Conservation (phyloP, 2,329 filamentous ascomycete genomes). For the Aspergillus terreus region DNA sequence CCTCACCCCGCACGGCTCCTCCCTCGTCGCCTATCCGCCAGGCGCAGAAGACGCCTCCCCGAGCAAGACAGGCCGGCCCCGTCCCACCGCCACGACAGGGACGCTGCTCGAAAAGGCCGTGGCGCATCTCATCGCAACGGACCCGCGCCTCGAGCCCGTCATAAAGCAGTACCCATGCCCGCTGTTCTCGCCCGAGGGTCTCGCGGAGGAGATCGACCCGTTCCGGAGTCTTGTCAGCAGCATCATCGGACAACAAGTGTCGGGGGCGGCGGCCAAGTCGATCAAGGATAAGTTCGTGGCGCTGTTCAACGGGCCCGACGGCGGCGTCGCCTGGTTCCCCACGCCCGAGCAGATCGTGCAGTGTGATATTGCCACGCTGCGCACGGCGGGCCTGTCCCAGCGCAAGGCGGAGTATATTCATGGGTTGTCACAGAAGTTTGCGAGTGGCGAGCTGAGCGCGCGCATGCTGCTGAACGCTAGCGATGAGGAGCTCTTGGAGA, state of each 20-base stretch:
- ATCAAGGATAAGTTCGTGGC: constrained; percentile 83
- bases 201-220: constrained; percentile 83
- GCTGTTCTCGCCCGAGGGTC: constrained; percentile 74
- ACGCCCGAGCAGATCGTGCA: constrained; percentile 68
- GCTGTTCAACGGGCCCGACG: constrained; percentile 55
- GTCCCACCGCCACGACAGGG: constrained; percentile 58
- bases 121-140: constrained; percentile 68
- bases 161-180: constrained; percentile 72
- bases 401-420: constrained; percentile 94
- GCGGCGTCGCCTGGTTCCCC: constrained; percentile 56
- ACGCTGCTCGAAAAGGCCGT: constrained; percentile 73
- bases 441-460: constrained; percentile 68
- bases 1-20: constrained; percentile 46
- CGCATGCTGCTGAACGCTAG: constrained; percentile 71
- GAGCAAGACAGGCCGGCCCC: constrained; percentile 36
- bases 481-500: constrained; percentile 82
- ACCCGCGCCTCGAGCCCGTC: constrained; percentile 67
- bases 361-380: constrained; percentile 63
- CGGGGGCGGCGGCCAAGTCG: constrained; percentile 80
- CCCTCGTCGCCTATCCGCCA: constrained; percentile 47
- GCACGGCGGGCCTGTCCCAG: constrained; percentile 83
- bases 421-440: constrained; percentile 80
- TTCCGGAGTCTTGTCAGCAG: constrained; percentile 79
- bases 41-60: constrained; percentile 35
- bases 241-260: constrained; percentile 96